A percentile compares a stretch with the other conserved stretches of the same genome.
These are phyloP conservation scores for Rhodomyrtus psidioides DNA, from an alignment of 441 rosid species.

Conservation along the genomic window DNA sequence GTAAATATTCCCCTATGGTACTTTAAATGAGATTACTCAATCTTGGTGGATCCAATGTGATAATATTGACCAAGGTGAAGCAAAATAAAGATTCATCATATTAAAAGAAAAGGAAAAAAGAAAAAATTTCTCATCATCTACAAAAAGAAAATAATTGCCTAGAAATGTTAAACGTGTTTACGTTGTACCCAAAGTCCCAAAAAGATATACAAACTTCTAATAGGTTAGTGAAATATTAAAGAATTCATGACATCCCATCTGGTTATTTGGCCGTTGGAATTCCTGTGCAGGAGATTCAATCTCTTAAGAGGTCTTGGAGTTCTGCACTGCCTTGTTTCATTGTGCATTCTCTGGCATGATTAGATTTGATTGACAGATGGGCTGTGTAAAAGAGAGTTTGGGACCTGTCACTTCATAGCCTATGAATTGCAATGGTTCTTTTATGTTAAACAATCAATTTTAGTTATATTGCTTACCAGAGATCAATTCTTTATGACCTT, in stretches of 20 bases:
- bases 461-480: not conserved
- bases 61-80: not conserved
- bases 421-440: not conserved
- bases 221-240: not conserved
- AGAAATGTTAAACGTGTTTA: not conserved
- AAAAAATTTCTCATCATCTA: not conserved
- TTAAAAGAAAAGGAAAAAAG: not conserved
- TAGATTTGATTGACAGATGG: not conserved
- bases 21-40: not conserved
- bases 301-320: not conserved
- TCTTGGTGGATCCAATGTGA: not conserved
- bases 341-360: not conserved
- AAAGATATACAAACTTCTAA: not conserved
- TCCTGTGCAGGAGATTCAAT: not conserved
- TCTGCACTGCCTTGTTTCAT: not conserved
- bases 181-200: not conserved
- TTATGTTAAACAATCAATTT: not conserved
- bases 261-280: not conserved
- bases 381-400: not conserved
- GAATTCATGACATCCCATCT: not conserved
- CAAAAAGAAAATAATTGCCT: not conserved
- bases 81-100: not conserved
- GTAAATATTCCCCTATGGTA: not conserved
- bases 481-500: not conserved
- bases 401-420: not conserved